Percentiles rank a stretch among this genome's conserved stretches.
Evolutionary conservation across 805 yeast genomes (phyloP).

Genomic region (Zygoascus tannicola): DNA sequence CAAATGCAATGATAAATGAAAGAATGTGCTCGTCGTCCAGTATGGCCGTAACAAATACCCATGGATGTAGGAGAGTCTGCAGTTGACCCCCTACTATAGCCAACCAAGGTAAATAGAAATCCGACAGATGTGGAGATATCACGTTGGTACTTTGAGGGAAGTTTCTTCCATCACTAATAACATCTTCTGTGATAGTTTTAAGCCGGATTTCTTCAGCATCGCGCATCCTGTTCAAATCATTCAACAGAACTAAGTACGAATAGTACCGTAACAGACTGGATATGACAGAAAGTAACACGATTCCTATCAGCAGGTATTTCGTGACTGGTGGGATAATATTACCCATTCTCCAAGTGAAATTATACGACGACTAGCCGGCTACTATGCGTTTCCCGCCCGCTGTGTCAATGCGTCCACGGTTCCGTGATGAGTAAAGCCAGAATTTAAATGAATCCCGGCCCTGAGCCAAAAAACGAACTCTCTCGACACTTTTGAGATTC

Average conservation of each 20-base stretch:
- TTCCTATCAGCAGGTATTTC: conserved; percentile 18
- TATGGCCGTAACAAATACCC: conserved; percentile 41
- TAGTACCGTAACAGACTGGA: conserved; percentile 29
- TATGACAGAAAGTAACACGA: conserved; percentile 20
- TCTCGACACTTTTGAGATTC: no score
- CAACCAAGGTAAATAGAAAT: conserved; percentile 41
- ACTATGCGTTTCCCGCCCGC: no score
- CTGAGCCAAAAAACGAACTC: no score
- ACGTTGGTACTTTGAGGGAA: conserved; percentile 11
- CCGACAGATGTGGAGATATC: conserved; percentile 35
- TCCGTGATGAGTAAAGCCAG: no score
- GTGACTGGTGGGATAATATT: conserved; percentile 28
- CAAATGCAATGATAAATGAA: conserved; percentile 31
- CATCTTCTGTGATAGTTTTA: conserved; percentile 8
- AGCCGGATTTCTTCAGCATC: neutral
- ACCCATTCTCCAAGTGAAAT: no score
- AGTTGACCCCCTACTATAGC: conserved; percentile 38
- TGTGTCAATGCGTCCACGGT: no score
- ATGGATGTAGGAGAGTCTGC: conserved; percentile 31
- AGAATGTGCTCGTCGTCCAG: conserved; percentile 39
- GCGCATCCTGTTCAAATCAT: neutral
- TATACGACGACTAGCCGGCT: no score
- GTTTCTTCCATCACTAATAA: conserved; percentile 7
- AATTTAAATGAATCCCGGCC: no score
- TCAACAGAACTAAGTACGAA: conserved; percentile 22